Percentiles rank a stretch among this genome's conserved stretches.
Conservation (phyloP, 2,329 filamentous ascomycete genomes). For the Tricladium varicosporioides region DNA sequence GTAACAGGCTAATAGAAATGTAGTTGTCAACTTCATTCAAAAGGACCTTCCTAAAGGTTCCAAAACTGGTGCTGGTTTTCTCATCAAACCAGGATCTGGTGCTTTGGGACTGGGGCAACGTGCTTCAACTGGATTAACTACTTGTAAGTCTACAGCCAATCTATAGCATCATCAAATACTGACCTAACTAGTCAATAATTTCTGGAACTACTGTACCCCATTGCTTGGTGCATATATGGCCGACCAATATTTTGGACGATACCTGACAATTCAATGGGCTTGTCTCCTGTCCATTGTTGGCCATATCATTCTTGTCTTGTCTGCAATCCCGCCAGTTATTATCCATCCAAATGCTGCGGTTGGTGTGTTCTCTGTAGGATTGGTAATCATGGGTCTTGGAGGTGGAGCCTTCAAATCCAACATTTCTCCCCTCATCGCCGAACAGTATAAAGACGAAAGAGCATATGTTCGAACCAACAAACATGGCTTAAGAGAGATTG, state of each 20-base stretch:
- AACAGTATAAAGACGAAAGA: slow-evolving; percentile 30
- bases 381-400: slow-evolving; percentile 43
- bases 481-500: slow-evolving; percentile 30
- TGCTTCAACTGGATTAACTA: slow-evolving; percentile 46
- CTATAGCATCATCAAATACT: too few species aligned
- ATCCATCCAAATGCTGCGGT: slow-evolving; percentile 41
- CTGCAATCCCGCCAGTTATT: slow-evolving; percentile 48
- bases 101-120: slow-evolving; percentile 45
- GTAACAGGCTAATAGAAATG: slow-evolving; percentile 20
- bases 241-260: slow-evolving; percentile 56
- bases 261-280: slow-evolving; percentile 55
- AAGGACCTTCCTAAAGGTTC: slow-evolving; percentile 41
- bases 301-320: slow-evolving; percentile 51
- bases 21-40: slow-evolving; percentile 50
- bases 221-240: slow-evolving; percentile 54
- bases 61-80: slow-evolving; percentile 42
- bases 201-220: slow-evolving; percentile 41
- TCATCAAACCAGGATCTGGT: slow-evolving; percentile 36
- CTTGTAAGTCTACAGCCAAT: slow-evolving; percentile 38
- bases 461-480: slow-evolving; percentile 26
- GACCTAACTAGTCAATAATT: slow-evolving; percentile 21
- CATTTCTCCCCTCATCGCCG: slow-evolving; percentile 34
- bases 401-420: slow-evolving; percentile 45
- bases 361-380: slow-evolving; percentile 49
- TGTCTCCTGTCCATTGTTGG: slow-evolving; percentile 46